Conservation (phyloP, 1,284 basidiomycete genomes). For the Flammula alnicola region DNA sequence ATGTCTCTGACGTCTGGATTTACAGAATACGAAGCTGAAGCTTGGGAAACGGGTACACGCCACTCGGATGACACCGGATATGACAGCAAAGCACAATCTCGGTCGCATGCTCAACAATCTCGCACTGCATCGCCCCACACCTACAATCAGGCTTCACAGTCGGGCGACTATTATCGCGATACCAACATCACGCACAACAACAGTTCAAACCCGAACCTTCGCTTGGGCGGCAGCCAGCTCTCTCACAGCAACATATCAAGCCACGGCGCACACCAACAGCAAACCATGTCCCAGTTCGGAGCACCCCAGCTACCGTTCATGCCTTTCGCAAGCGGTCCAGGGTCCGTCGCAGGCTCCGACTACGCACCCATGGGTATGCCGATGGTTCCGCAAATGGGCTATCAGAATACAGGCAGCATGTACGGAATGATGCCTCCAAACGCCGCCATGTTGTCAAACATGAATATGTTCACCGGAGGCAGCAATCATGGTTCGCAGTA, state of each 20-base stretch:
- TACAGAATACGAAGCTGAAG: conserved; percentile 88
- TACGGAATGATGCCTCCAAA: conserved; percentile 62
- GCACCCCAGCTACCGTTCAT: conserved; percentile 74
- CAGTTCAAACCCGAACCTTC: conserved; percentile 63
- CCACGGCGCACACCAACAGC: conserved; percentile 44
- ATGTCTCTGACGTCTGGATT: not conserved
- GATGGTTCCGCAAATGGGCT: conserved; percentile 55
- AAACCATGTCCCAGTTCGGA: too few species aligned
- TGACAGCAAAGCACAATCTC: conserved; percentile 61
- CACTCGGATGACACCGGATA: conserved; percentile 77
- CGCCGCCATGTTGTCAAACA: conserved; percentile 62
- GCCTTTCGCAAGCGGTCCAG: conserved; percentile 65
- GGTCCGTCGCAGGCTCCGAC: conserved; percentile 71
- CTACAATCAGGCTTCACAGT: conserved; percentile 69
- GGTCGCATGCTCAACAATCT: conserved; percentile 56
- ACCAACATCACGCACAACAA: conserved; percentile 70
- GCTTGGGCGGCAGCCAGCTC: conserved; percentile 51
- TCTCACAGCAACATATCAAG: conserved; percentile 70
- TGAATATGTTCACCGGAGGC: conserved; percentile 64
- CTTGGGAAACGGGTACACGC: conserved; percentile 85
- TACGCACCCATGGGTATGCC: conserved; percentile 62
- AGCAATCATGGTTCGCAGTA: conserved; percentile 50
- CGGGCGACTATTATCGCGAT: conserved; percentile 84
- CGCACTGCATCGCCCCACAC: conserved; percentile 65
- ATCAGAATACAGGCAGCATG: conserved; percentile 67